A percentile compares a stretch with the other conserved stretches of the same genome.
Conservation (phyloP, 2,329 filamentous ascomycete species). For the Penicillium glabrum region DNA sequence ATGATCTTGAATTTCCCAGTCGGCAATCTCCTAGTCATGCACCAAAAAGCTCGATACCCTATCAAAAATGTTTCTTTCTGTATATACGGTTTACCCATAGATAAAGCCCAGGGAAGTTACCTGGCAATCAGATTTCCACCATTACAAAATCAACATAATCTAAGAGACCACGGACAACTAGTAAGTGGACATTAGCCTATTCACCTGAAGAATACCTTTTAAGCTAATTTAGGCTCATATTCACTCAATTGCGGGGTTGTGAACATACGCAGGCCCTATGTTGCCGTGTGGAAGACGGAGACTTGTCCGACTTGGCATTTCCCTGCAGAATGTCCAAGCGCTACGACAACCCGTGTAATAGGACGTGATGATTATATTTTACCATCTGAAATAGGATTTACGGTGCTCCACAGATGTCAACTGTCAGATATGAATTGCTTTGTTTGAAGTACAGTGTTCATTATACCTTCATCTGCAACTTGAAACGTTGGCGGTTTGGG, state of each 20-base stretch:
- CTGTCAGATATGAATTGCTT: neutral
- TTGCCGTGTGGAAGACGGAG: neutral
- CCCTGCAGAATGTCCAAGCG: neutral
- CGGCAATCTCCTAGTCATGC: neutral
- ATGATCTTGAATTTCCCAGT: neutral
- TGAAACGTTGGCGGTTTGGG: neutral
- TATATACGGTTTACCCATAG: neutral
- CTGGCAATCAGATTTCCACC: neutral
- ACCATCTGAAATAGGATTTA: neutral
- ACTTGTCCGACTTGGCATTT: neutral
- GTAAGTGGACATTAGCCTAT: neutral
- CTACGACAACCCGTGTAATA: neutral
- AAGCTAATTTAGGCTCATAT: neutral
- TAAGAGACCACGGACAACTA: neutral
- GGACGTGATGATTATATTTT: neutral
- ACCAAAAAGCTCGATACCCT: neutral
- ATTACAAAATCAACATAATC: neutral
- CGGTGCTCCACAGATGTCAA: neutral
- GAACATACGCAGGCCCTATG: neutral
- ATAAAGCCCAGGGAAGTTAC: neutral
- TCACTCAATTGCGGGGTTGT: neutral
- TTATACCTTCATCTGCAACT: neutral
- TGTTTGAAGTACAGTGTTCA: neutral
- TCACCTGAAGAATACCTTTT: neutral
- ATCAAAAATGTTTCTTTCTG: neutral